A percentile compares a stretch with the other conserved stretches of the same genome.
These are phyloP conservation scores for Micractinium conductrix DNA, from an alignment of 139 green algal species.

Conservation along the genomic window DNA sequence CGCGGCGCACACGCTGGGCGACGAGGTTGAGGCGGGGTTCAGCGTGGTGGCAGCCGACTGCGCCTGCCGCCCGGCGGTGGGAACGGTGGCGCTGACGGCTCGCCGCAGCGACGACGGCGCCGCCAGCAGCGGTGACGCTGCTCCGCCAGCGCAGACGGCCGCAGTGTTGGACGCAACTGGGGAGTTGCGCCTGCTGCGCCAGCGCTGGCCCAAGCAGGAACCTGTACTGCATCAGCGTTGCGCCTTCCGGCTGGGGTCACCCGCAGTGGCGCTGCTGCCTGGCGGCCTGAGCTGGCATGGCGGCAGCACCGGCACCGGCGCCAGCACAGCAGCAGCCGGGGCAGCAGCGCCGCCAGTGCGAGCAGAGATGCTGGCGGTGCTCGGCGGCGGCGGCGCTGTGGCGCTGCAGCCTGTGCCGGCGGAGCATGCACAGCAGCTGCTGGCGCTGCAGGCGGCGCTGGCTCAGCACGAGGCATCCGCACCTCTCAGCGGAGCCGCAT, in stretches of 20 bases:
- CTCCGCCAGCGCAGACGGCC: not conserved
- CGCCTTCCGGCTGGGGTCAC: not conserved
- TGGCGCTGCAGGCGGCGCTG: slow-evolving; percentile 6
- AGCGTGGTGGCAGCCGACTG: not conserved
- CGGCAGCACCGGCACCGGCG: not conserved
- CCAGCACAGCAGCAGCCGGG: not conserved
- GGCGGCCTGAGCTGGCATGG: not conserved
- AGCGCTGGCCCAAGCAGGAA: not conserved
- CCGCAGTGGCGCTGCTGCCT: slow-evolving; percentile 17
- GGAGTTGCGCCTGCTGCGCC: slow-evolving; percentile 10
- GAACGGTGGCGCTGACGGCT: not conserved
- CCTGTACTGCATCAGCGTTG: not conserved
- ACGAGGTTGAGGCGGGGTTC: not conserved
- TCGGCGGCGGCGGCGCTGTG: not conserved
- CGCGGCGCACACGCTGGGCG: not conserved
- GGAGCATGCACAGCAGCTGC: not conserved
- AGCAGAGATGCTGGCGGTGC: slow-evolving; percentile 11
- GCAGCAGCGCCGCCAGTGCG: not conserved
- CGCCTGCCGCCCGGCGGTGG: slow-evolving; percentile 15
- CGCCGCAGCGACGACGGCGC: not conserved
- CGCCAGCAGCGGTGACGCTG: not conserved
- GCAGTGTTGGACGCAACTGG: slow-evolving; percentile 2
- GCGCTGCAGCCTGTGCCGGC: not conserved
- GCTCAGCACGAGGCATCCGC: not conserved
- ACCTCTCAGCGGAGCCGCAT: not conserved